A percentile compares a stretch with the other conserved stretches of the same genome.
Conservation (phyloP, 768 basidiomycete species). For the Xerocomellus intermedius region DNA sequence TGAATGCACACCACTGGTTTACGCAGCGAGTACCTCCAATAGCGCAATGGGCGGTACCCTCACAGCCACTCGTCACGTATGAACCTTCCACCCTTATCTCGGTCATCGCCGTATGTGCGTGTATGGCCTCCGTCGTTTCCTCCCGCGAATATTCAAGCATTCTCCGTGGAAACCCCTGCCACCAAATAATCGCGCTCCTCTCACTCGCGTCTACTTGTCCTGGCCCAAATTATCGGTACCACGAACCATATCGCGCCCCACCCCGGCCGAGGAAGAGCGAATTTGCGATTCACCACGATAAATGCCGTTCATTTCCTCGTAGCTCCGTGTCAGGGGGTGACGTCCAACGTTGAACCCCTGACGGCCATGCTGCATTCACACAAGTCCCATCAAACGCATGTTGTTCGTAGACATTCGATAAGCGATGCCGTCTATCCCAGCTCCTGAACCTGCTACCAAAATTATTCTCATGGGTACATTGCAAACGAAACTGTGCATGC, state of each 20-base stretch:
- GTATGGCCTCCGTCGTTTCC: not conserved
- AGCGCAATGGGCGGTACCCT: not conserved
- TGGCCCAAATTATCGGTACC: too few species aligned
- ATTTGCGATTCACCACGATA: slow-evolving; percentile 19
- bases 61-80: slow-evolving; percentile 18
- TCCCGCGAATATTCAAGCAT: slow-evolving; percentile 22
- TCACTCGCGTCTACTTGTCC: not conserved
- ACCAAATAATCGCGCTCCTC: not conserved
- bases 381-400: slow-evolving; percentile 22
- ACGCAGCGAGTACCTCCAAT: not conserved
- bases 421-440: not conserved
- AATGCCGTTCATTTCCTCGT: slow-evolving; percentile 27
- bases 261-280: slow-evolving; percentile 8
- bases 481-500: not conserved
- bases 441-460: too few species aligned
- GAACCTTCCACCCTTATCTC: slow-evolving; percentile 17
- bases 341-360: slow-evolving; percentile 14
- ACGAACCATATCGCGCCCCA: slow-evolving; percentile 1
- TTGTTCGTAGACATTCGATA: slow-evolving; percentile 15
- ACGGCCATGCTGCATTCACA: slow-evolving; percentile 24
- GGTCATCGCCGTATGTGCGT: slow-evolving; percentile 14
- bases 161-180: not conserved
- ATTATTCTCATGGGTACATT: not conserved
- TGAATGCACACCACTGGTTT: slow-evolving; percentile 1
- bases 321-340: slow-evolving; percentile 13